Conservation (phyloP, 345 rosid genomes). For the Gossypium mustelinum region DNA sequence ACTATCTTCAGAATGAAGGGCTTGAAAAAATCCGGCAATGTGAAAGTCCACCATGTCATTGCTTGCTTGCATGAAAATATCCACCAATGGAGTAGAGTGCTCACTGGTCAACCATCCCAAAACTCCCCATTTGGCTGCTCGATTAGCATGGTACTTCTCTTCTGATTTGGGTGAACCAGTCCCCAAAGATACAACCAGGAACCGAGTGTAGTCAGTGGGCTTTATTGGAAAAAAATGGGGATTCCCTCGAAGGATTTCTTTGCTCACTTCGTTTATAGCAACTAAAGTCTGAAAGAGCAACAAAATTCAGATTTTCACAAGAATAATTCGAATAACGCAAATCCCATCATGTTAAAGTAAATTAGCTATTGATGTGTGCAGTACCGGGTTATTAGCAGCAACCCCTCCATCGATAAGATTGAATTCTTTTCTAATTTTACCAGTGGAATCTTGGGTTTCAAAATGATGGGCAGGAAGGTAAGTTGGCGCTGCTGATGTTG, state of each 20-base stretch:
- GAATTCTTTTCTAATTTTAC: slow-evolving; percentile 33
- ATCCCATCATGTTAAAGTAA: neutral
- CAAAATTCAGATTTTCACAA: neutral
- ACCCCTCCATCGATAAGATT: slow-evolving; percentile 77
- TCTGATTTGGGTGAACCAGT: slow-evolving; percentile 40
- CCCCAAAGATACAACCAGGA: slow-evolving; percentile 58
- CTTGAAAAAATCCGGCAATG: slow-evolving; percentile 40
- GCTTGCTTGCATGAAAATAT: slow-evolving; percentile 57
- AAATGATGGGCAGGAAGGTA: slow-evolving; percentile 58
- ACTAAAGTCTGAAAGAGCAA: slow-evolving; percentile 18
- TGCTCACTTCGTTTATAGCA: slow-evolving; percentile 43
- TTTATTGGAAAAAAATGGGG: slow-evolving; percentile 36
- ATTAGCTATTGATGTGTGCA: neutral
- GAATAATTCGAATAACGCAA: neutral
- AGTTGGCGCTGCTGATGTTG: slow-evolving; percentile 70
- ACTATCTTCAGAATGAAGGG: slow-evolving; percentile 35
- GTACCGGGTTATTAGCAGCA: slow-evolving; percentile 72
- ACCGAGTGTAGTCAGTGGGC: slow-evolving; percentile 44
- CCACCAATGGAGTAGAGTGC: slow-evolving; percentile 49
- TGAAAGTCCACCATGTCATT: slow-evolving; percentile 62
- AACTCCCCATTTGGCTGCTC: slow-evolving; percentile 60
- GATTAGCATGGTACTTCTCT: slow-evolving; percentile 38
- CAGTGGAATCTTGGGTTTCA: slow-evolving; percentile 29
- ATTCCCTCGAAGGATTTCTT: slow-evolving; percentile 32
- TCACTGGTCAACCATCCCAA: slow-evolving; percentile 56